These are phyloP conservation scores for Luffa acutangula DNA, from an alignment of 306 rosid genomes.

Conservation along the genomic window DNA sequence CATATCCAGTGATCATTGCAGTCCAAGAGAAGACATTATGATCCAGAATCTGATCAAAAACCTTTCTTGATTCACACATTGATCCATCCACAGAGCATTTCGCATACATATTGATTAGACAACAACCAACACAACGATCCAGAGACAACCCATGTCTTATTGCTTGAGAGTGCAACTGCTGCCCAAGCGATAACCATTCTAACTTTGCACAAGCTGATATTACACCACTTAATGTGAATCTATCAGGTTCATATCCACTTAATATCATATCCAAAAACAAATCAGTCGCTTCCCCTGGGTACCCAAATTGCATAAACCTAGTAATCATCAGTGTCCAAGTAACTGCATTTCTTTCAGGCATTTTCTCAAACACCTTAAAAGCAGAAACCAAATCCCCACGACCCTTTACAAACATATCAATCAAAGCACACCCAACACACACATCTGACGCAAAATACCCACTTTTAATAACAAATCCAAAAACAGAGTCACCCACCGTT, in stretches of 20 bases:
- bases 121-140: conserved; percentile 43
- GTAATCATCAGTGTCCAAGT: conserved; percentile 60
- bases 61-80: conserved; percentile 24
- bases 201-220: conserved; percentile 33
- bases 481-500: conserved; percentile 15
- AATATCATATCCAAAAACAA: conserved; percentile 31
- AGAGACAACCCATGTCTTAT: conserved; percentile 29
- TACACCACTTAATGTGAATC: conserved; percentile 33
- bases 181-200: conserved; percentile 28
- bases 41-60: conserved; percentile 27
- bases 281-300: conserved; percentile 22
- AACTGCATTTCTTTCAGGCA: conserved; percentile 38
- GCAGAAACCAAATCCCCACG: conserved; percentile 29
- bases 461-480: conserved; percentile 31
- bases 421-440: conserved; percentile 53
- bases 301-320: conserved; percentile 34
- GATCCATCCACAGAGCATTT: conserved; percentile 32
- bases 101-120: conserved; percentile 49
- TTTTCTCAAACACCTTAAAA: conserved; percentile 37
- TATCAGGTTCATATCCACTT: conserved; percentile 30
- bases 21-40: conserved; percentile 63
- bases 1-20: conserved; percentile 36
- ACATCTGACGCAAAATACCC: conserved; percentile 42
- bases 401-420: conserved; percentile 44
- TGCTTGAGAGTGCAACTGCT: conserved; percentile 47